Conservation (phyloP, 192 early-diverging fungal species). For the Umbelopsis isabellina region DNA sequence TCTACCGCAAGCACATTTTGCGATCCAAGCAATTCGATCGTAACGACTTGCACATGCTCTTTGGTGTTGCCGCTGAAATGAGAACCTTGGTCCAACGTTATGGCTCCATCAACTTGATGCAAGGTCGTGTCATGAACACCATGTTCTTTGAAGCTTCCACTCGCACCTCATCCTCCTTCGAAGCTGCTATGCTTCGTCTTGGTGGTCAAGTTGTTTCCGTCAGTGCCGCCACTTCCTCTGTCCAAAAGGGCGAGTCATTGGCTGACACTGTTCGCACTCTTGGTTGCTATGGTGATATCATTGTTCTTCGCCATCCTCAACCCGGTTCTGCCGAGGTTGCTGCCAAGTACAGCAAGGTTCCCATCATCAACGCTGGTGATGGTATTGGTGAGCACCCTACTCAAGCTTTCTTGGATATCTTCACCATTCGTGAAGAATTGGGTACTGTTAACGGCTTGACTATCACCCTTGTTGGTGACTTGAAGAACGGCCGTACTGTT, state of each 20-base stretch:
- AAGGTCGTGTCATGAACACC: slow-evolving; percentile 90
- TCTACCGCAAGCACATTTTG: slow-evolving; percentile 93
- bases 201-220: slow-evolving; percentile 90
- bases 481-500: slow-evolving; percentile 97
- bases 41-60: slow-evolving; percentile 91
- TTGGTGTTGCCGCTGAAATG: slow-evolving; percentile 97
- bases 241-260: slow-evolving; percentile 95
- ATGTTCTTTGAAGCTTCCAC: slow-evolving; percentile 98
- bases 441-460: slow-evolving; percentile 96
- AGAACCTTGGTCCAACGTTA: slow-evolving; percentile 90
- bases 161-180: slow-evolving; percentile 91
- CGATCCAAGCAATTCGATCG: slow-evolving; percentile 90
- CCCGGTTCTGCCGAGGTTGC: slow-evolving; percentile 82
- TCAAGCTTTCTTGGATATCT: slow-evolving; percentile 95
- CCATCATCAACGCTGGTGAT: slow-evolving; percentile 97
- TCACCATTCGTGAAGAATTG: slow-evolving; percentile 93
- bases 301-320: slow-evolving; percentile 92
- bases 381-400: slow-evolving; percentile 98
- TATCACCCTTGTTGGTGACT: slow-evolving; percentile 94
- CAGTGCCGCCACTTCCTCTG: slow-evolving; percentile 82
- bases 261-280: slow-evolving; percentile 95
- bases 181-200: slow-evolving; percentile 92
- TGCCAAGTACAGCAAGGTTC: slow-evolving; percentile 87
- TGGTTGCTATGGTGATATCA: slow-evolving; percentile 88
- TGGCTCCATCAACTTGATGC: slow-evolving; percentile 81